Conservation (phyloP, 169 alveolate species). For the Toxoplasma gondii region DNA sequence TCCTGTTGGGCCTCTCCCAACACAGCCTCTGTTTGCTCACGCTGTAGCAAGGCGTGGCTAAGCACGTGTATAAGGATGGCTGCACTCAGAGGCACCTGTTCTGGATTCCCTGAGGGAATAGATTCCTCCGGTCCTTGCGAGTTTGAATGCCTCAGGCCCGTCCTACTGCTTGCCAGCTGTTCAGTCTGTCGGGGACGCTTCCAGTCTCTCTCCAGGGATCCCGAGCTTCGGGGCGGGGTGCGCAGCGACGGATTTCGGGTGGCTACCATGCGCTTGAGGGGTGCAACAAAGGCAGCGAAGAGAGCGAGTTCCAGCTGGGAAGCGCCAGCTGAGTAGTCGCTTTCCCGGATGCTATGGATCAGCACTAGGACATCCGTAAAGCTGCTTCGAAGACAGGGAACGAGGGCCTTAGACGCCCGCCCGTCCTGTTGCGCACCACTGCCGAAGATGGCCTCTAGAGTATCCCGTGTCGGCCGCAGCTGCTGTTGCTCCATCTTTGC, state of each 20-base stretch:
- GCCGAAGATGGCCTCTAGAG: too few species aligned
- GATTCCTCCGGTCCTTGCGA: not conserved
- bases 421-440: too few species aligned
- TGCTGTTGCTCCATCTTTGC: too few species aligned
- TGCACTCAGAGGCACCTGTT: not conserved
- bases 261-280: not conserved
- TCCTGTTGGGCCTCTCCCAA: not conserved
- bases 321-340: not conserved
- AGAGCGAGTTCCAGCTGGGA: not conserved
- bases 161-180: not conserved
- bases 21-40: not conserved
- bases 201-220: not conserved
- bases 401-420: too few species aligned
- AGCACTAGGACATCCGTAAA: not conserved
- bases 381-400: too few species aligned
- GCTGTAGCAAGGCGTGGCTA: not conserved
- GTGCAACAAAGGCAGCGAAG: not conserved
- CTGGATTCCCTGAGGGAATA: not conserved
- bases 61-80: not conserved
- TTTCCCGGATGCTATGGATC: not conserved
- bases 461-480: too few species aligned
- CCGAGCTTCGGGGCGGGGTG: not conserved
- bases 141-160: not conserved
- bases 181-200: not conserved
- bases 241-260: not conserved